Base-by-base conservation (phyloP, 495 filamentous ascomycete species). In the Tetracladium setigerum region DNA sequence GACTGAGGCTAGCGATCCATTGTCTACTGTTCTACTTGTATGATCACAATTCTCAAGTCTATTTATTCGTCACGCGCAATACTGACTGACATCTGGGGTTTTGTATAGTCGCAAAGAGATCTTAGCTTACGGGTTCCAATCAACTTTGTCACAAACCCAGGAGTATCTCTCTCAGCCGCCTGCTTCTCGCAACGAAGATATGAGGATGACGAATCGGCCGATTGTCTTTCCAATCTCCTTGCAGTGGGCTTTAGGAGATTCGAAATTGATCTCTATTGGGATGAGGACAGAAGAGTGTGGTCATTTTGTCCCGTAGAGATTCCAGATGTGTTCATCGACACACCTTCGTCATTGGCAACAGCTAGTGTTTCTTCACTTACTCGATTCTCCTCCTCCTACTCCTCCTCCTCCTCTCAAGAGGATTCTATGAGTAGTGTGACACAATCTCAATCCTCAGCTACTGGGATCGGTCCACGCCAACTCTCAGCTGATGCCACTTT, bases 241-340 rank as follows among this genome's bases (percentile, higher is more conserved):
- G 69, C 74, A 1, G 62, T 70, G 8, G 78, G 76, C n/a, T 83
- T 76, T 48, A 67, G 71, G 27, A 68, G 76, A 41, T 71, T 83
- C 27, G 58, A 75, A 30, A 57, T 82, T n/a, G 81, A 85, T 56
- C 44, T 83, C 5, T 85, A 81, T 54, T 85, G 81, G 81, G 82
- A 81, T 44, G 46, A 64, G 14, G 63, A 58, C 22, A 63, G 67
- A 27, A 63, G 62, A 17, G 45, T 63, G 24, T 84, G 79, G 78
- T 74, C 64, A 18, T 72, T 85, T 24, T 85, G 81, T 52, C 81
- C 81, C 0, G 74, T 74, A 8, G 52, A 60, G 1, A 49, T 49
- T 44, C 51, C 49, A 13, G 27, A 35, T 18, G 46, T 48, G n/a
- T 30, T 48, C 0, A 30, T 41, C 15, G 33, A 18, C 43, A 35